Percentiles rank a stretch among this genome's conserved stretches.
Evolutionary conservation across 1,139 yeast genomes (phyloP).

Genomic region (Candida albicans): DNA sequence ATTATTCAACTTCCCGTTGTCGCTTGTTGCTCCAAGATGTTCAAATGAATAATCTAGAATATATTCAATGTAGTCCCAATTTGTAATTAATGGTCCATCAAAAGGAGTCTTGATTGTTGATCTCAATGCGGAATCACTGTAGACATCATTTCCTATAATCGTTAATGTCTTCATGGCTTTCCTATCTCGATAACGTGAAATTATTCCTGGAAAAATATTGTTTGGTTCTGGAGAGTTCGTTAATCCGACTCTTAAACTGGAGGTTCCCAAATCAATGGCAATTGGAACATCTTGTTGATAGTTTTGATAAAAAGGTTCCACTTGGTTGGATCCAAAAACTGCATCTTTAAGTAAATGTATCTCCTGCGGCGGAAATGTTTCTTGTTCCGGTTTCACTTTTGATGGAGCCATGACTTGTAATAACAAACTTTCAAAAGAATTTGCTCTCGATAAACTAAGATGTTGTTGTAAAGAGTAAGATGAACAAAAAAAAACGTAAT

Average conservation of each 20-base stretch:
- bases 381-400: slow-evolving; percentile 23
- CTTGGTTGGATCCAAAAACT: slow-evolving; percentile 12
- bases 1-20: slow-evolving; percentile 57
- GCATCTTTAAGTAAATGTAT: slow-evolving; percentile 53
- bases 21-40: slow-evolving; percentile 67
- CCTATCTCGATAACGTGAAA: slow-evolving; percentile 78
- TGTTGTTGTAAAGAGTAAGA: no score
- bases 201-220: slow-evolving; percentile 65
- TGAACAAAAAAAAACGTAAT: no score
- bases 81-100: slow-evolving; percentile 83
- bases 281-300: slow-evolving; percentile 67
- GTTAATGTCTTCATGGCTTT: slow-evolving; percentile 64
- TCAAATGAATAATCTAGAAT: slow-evolving; percentile 82
- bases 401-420: slow-evolving; percentile 19
- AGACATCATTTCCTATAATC: slow-evolving; percentile 80
- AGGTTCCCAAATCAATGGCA: slow-evolving; percentile 79
- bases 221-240: slow-evolving; percentile 55
- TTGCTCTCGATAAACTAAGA: no score
- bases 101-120: slow-evolving; percentile 76
- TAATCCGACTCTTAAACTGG: slow-evolving; percentile 70
- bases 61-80: slow-evolving; percentile 89
- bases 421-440: background rate
- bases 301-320: slow-evolving; percentile 53
- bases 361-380: slow-evolving; percentile 47
- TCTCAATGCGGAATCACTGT: slow-evolving; percentile 66